Conservation (phyloP, 2,329 filamentous ascomycete genomes). For the Fusarium nodosum region DNA sequence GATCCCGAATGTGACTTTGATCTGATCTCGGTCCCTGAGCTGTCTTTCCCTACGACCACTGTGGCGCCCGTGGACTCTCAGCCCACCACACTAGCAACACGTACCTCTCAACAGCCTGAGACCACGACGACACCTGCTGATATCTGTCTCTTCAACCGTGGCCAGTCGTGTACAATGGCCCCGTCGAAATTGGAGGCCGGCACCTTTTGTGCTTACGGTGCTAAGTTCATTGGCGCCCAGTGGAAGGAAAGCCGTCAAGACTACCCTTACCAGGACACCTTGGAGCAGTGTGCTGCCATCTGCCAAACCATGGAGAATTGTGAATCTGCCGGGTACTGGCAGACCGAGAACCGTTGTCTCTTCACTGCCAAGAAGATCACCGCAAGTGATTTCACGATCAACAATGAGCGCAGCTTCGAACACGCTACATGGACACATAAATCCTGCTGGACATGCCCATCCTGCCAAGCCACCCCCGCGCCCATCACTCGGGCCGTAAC, state of each 20-base stretch:
- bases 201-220: background rate
- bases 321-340: background rate
- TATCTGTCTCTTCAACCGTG: background rate
- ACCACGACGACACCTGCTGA: background rate
- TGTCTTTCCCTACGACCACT: background rate
- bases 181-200: background rate
- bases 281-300: background rate
- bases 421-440: constrained; percentile 7
- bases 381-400: background rate
- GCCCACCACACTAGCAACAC: background rate
- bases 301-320: background rate
- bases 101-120: background rate
- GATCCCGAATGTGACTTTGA: background rate
- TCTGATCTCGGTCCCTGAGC: background rate
- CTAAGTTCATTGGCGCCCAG: background rate
- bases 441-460: constrained; percentile 14
- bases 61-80: background rate
- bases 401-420: background rate
- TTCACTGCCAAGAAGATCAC: background rate
- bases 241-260: constrained; percentile 1
- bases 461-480: background rate
- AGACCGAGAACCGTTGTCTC: background rate
- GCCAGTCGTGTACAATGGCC: background rate
- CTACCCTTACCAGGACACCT: background rate
- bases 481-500: background rate